Evolutionary conservation across 306 rosid genomes (phyloP), one percentile per base, ranked within the genome.

Genomic region (Macrotyloma uniflorum): DNA sequence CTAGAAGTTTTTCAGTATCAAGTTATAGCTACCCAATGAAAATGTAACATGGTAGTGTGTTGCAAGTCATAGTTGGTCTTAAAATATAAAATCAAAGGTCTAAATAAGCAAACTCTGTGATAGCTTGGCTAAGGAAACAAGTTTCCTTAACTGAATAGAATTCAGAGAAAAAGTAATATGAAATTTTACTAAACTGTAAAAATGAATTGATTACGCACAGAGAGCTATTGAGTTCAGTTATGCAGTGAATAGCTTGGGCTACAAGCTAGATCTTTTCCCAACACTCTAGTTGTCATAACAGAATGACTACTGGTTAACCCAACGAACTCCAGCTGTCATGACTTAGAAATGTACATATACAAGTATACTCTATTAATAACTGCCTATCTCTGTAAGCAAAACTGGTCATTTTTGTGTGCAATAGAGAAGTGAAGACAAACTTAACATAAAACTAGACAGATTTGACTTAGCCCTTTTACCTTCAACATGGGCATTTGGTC

Each of bases 401-500:
- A 42, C 11, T 68, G 23, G 19, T 43, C 70, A 33, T 46, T 33
- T 5, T 53, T 59, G 15, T 5, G 22, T 58, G 45, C 46, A 10
- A 58, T 19, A 14, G 33, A 73, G 33, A 80, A 28, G 8, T 72
- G 45, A 42, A 15, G 24, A 67, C 40, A 23, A 35, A 6, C 9
- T 26, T 35, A 35, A 26, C 4, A 49, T 5, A 57, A 30, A 80
- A 32, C 14, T 66, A 16, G 24, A 67, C 30, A 47, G 3, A 15
- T 47, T 47, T 47, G 8, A 47, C 19, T 47, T 47, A 1, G 20
- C 8, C 50, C 6, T 0, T 5, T 7, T 26, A 26, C 28, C 28
- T 26, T 26, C 28, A 54, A 35, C 20, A 1, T 18, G 89, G 89
- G 79, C 89, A 80, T 84, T 87, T 84, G 90, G 90, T 84, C 87